Percentiles rank a stretch among this genome's conserved stretches.
Evolutionary conservation across 2,329 filamentous ascomycete species (phyloP).

Genomic region (Malbranchea zuffiana): DNA sequence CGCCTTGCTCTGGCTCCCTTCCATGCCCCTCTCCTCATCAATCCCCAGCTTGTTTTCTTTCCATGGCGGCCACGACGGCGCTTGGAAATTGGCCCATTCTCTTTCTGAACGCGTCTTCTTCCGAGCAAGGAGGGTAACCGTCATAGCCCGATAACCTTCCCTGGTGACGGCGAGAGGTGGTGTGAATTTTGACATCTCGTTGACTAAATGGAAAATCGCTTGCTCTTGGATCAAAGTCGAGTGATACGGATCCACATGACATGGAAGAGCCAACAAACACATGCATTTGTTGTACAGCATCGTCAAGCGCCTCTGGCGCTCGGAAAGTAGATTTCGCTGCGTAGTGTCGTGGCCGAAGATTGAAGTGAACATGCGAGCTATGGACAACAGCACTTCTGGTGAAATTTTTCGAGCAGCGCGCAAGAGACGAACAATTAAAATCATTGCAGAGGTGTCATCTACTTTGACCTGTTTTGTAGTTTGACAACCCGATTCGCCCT

Average conservation of each 20-base stretch:
- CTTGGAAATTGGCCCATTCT: conserved; percentile 49
- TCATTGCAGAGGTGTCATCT: conserved; percentile 24
- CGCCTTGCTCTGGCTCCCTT: conserved; percentile 48
- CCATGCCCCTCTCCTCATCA: conserved; percentile 46
- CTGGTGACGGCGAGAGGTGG: conserved; percentile 47
- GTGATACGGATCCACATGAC: conserved; percentile 40
- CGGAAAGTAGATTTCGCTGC: conserved; percentile 9
- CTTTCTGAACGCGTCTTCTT: conserved; percentile 46
- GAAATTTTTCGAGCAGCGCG: conserved; percentile 41
- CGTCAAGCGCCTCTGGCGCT: conserved; percentile 25
- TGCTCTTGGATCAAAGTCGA: conserved; percentile 42
- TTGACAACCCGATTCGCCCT: neutral
- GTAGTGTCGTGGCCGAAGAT: conserved; percentile 19
- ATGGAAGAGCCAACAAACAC: conserved; percentile 38
- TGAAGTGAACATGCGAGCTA: conserved; percentile 31
- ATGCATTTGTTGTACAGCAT: conserved; percentile 41
- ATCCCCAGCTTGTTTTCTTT: conserved; percentile 51
- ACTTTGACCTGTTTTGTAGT: neutral
- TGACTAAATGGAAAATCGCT: conserved; percentile 47
- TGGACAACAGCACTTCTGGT: conserved; percentile 36
- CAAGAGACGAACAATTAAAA: conserved; percentile 38
- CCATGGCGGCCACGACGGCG: conserved; percentile 55
- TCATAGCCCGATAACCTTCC: conserved; percentile 47
- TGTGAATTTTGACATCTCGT: conserved; percentile 45
- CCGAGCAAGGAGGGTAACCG: conserved; percentile 47